A percentile compares a stretch with the other conserved stretches of the same genome.
Conservation (phyloP, 192 early-diverging fungal genomes). For the Kappamyces sp. region DNA sequence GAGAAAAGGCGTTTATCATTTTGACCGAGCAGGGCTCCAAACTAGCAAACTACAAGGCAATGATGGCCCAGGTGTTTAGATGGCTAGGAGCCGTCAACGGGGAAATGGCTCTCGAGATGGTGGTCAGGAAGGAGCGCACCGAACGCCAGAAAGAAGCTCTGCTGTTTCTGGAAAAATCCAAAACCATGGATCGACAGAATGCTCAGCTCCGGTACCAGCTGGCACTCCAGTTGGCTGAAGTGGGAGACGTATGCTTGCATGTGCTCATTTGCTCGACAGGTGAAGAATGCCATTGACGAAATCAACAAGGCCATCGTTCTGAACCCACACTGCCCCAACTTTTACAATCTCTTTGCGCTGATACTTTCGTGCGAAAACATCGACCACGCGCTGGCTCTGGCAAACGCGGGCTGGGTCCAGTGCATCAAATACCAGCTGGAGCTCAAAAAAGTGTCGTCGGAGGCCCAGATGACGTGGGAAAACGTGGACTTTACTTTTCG, state of each 20-base stretch:
- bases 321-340: constrained; percentile 25
- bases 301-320: constrained; percentile 30
- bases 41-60: constrained; percentile 14
- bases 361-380: constrained; percentile 33
- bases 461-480: constrained; percentile 22
- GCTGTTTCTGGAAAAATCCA: constrained; percentile 19
- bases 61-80: constrained; percentile 20
- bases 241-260: constrained; percentile 37
- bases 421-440: constrained; percentile 21
- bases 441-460: not conserved
- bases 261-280: constrained; percentile 14
- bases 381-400: constrained; percentile 35
- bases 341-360: constrained; percentile 46
- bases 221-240: constrained; percentile 39
- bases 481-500: constrained; percentile 17
- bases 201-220: constrained; percentile 38
- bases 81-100: constrained; percentile 38
- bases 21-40: constrained; percentile 24
- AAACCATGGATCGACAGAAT: constrained; percentile 6
- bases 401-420: constrained; percentile 36
- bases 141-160: constrained; percentile 29
- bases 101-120: constrained; percentile 39
- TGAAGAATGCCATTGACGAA: constrained; percentile 30
- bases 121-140: constrained; percentile 16
- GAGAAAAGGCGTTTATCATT: constrained; percentile 35